Evolutionary conservation across 1,284 basidiomycete species (phyloP).

Genomic region (Apiotrichum gracile): DNA sequence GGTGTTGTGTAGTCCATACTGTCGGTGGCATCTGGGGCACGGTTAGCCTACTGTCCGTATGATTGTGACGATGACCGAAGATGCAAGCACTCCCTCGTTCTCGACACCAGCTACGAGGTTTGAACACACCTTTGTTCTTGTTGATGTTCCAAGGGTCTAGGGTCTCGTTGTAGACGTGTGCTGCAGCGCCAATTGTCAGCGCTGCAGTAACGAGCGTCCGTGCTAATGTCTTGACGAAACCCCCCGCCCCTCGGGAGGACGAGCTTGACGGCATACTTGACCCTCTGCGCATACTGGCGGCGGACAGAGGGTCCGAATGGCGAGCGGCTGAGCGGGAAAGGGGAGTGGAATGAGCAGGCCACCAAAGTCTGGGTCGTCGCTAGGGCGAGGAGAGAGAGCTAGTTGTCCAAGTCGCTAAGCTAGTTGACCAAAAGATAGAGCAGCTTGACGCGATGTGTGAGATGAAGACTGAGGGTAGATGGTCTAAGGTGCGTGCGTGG

Average conservation of each 20-base stretch:
- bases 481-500: too few relatives aligned
- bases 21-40: slow-evolving; percentile 54
- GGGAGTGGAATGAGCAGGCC: background rate
- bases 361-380: background rate
- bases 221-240: background rate
- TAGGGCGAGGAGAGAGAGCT: too few relatives aligned
- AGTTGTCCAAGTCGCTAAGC: too few relatives aligned
- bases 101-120: background rate
- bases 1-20: slow-evolving; percentile 63
- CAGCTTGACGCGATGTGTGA: too few relatives aligned
- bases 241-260: background rate
- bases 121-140: slow-evolving; percentile 56
- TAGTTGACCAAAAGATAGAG: too few relatives aligned
- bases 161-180: slow-evolving; percentile 59
- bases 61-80: too few relatives aligned
- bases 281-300: slow-evolving; percentile 1
- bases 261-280: background rate
- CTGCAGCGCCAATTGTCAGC: slow-evolving; percentile 8
- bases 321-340: background rate
- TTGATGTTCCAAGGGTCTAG: slow-evolving; percentile 78
- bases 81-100: background rate
- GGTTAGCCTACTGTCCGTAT: background rate
- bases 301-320: background rate
- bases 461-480: too few relatives aligned
- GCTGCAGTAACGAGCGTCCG: slow-evolving; percentile 1